Conservation (phyloP, 805 yeast genomes). For the Groenewaldozyma tartarivorans region DNA sequence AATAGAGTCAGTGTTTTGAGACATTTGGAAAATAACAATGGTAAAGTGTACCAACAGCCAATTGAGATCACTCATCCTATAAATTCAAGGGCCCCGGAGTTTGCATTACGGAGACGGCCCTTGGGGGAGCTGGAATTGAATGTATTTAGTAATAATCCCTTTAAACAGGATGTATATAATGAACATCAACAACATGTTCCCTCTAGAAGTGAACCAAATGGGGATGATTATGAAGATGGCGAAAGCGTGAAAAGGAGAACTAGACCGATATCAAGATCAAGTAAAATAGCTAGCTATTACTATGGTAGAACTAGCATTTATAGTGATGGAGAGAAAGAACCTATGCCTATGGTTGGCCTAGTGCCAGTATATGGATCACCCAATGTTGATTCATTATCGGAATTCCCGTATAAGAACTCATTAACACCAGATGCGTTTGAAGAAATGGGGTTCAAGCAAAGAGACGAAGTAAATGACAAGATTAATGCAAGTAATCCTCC, state of each 20-base stretch:
- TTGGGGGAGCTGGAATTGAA: conserved; percentile 12
- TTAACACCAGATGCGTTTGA: conserved; percentile 15
- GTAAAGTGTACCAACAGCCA: too few species aligned
- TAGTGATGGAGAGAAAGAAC: not conserved
- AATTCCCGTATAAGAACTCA: conserved; percentile 23
- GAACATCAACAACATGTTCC: too few species aligned
- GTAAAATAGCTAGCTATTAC: too few species aligned
- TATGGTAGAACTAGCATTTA: too few species aligned
- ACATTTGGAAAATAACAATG: too few species aligned
- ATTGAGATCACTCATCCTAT: conserved; percentile 13
- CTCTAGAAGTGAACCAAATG: not conserved
- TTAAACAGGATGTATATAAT: conserved; percentile 1
- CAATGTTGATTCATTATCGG: conserved; percentile 17
- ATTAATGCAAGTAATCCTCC: not conserved
- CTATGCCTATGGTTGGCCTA: conserved; percentile 6
- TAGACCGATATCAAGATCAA: too few species aligned
- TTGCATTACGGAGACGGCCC: conserved; percentile 9
- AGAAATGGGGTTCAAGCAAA: not conserved
- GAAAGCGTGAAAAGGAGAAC: too few species aligned
- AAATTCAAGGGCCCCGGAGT: conserved; percentile 7
- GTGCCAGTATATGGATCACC: conserved; percentile 21
- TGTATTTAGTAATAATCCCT: not conserved
- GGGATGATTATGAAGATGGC: not conserved
- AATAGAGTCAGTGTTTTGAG: too few species aligned
- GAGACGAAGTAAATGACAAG: not conserved